Percentiles rank a stretch among this genome's conserved stretches.
Conservation (phyloP, 73 alveolate species). For the Symbiodinium pilosum region DNA sequence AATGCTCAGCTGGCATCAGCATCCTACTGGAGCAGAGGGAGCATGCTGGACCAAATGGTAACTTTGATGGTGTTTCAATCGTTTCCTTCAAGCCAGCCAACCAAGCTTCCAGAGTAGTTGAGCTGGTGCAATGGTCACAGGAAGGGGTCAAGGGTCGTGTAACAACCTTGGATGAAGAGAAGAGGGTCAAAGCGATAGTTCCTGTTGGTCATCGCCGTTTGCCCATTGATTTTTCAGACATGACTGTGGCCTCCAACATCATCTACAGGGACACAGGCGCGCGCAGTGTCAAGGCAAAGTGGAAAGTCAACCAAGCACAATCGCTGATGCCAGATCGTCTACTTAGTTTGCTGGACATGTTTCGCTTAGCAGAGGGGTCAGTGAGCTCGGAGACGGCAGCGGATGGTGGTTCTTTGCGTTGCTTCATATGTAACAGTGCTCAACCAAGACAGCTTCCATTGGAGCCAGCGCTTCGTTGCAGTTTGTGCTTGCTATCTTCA, state of each 20-base stretch:
- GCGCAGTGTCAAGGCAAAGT: neutral
- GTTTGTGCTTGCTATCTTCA: neutral
- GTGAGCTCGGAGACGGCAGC: neutral
- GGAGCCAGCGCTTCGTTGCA: neutral
- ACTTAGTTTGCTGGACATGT: neutral
- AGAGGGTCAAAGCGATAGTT: neutral
- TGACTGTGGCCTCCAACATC: neutral
- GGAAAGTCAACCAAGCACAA: constrained; percentile 11
- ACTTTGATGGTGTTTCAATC: neutral
- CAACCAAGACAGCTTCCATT: neutral
- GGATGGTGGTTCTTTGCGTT: neutral
- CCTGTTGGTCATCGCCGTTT: neutral
- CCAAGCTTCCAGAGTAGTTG: neutral
- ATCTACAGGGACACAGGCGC: constrained; percentile 21
- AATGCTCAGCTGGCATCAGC: neutral
- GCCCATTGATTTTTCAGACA: neutral
- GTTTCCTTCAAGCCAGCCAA: neutral
- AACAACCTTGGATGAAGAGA: neutral
- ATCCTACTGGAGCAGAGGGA: neutral
- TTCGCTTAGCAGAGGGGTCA: neutral
- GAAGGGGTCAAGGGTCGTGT: constrained; percentile 9
- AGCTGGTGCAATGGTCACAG: neutral
- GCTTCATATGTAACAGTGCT: neutral
- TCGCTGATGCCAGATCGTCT: neutral
- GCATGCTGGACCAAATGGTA: neutral